phyloP scores from a whole-genome alignment of 2,329 filamentous ascomycete species.

The Beauveria sp. region DNA sequence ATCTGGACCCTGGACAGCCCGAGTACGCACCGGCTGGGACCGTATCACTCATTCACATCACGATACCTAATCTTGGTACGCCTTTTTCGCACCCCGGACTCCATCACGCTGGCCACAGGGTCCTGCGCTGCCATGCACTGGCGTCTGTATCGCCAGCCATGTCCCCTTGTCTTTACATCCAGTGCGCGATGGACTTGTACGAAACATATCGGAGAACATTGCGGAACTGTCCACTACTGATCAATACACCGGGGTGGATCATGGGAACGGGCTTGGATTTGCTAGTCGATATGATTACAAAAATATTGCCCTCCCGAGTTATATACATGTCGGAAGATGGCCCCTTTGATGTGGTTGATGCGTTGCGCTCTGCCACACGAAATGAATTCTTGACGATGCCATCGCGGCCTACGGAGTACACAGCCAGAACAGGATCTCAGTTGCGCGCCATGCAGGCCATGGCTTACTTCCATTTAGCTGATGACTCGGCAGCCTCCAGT shows the following conservation, averaged over 20 bases:
- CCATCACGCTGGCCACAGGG: slow-evolving; percentile 23
- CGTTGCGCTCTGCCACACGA: slow-evolving; percentile 37
- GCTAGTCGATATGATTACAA: slow-evolving; percentile 47
- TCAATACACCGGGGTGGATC: slow-evolving; percentile 72
- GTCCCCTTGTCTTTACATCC: slow-evolving; percentile 58
- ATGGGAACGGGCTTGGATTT: slow-evolving; percentile 62
- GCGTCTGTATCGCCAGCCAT: slow-evolving; percentile 58
- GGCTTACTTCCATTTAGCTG: slow-evolving; percentile 62
- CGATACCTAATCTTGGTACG: slow-evolving; percentile 54
- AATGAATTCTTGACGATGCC: slow-evolving; percentile 44
- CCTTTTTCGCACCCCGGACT: slow-evolving; percentile 54
- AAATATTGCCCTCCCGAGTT: slow-evolving; percentile 50
- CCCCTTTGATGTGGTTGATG: slow-evolving; percentile 47
- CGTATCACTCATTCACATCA: slow-evolving; percentile 57
- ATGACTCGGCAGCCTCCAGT: neutral
- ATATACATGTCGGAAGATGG: slow-evolving; percentile 63
- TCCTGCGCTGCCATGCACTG: slow-evolving; percentile 58
- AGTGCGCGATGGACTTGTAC: slow-evolving; percentile 57
- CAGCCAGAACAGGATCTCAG: slow-evolving; percentile 54
- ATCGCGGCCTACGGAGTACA: slow-evolving; percentile 49
- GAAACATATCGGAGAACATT: slow-evolving; percentile 43
- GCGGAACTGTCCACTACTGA: slow-evolving; percentile 48
- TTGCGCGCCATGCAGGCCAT: slow-evolving; percentile 68
- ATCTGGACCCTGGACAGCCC: slow-evolving; percentile 71
- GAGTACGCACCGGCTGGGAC: slow-evolving; percentile 66